These are phyloP conservation scores for Vigna hirtella DNA, from an alignment of 306 rosid species.

Conservation along the genomic window DNA sequence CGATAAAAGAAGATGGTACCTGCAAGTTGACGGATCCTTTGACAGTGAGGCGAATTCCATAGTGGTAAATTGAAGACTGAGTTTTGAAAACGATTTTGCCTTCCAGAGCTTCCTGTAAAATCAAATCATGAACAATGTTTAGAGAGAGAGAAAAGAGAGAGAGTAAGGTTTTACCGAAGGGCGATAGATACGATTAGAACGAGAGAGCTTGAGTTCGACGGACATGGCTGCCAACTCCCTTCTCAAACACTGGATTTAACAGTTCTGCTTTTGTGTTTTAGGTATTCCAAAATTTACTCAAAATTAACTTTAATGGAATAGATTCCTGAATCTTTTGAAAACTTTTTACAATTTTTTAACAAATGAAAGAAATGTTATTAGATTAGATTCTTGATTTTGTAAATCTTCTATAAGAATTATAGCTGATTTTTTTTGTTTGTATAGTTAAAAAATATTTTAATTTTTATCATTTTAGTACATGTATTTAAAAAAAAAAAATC, in stretches of 20 bases:
- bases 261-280: background rate
- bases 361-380: no score
- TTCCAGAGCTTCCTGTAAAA: slow-evolving; percentile 72
- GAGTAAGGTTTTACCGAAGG: slow-evolving; percentile 67
- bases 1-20: slow-evolving; percentile 50
- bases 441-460: no score
- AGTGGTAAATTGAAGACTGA: slow-evolving; percentile 74
- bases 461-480: no score
- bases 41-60: slow-evolving; percentile 72
- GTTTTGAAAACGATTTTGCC: slow-evolving; percentile 73
- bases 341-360: no score
- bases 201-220: slow-evolving; percentile 78
- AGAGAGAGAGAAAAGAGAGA: background rate
- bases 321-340: no score
- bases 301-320: no score
- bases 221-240: slow-evolving; percentile 58
- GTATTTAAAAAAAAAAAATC: no score
- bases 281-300: no score
- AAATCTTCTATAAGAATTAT: no score
- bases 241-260: background rate
- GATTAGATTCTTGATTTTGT: no score
- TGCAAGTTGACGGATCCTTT: slow-evolving; percentile 88
- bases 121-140: slow-evolving; percentile 18
- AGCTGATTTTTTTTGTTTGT: no score
- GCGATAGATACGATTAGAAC: slow-evolving; percentile 71